Conservation (phyloP, 2,329 filamentous ascomycete species). For the Alternaria solani region DNA sequence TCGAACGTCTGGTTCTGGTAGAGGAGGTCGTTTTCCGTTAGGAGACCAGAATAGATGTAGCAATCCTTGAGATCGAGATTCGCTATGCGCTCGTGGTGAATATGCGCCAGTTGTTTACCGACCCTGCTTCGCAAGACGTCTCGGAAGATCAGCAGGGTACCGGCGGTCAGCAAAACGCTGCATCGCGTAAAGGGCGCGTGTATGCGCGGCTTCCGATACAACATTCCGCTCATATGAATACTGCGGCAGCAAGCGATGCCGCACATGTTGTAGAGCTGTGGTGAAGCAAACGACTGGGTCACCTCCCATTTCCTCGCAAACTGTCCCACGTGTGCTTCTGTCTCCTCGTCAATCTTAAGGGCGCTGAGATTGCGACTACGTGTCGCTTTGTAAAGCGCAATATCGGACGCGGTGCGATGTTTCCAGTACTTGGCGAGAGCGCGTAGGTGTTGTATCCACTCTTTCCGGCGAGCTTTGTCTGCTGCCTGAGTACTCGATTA, state of each 20-base stretch:
- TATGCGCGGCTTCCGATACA: conserved; percentile 70
- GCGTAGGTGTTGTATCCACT: conserved; percentile 68
- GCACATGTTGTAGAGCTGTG: conserved; percentile 73
- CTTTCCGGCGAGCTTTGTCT: conserved; percentile 63
- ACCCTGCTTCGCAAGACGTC: conserved; percentile 64
- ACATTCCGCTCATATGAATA: conserved; percentile 66
- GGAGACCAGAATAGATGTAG: conserved; percentile 70
- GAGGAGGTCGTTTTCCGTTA: conserved; percentile 69
- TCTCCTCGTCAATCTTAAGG: conserved; percentile 70
- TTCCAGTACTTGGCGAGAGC: conserved; percentile 70
- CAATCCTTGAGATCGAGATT: conserved; percentile 68
- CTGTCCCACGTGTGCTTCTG: conserved; percentile 70
- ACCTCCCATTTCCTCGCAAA: conserved; percentile 75
- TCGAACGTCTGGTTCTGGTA: conserved; percentile 72
- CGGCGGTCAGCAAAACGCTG: conserved; percentile 67
- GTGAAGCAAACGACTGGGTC: conserved; percentile 67
- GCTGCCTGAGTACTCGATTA: conserved; percentile 53
- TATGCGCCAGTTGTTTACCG: conserved; percentile 65
- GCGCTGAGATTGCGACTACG: conserved; percentile 66
- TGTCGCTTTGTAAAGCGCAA: conserved; percentile 64
- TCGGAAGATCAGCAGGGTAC: conserved; percentile 69
- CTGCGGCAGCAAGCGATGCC: conserved; percentile 69
- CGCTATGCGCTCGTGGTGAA: conserved; percentile 68
- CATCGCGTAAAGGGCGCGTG: conserved; percentile 69
- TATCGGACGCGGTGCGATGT: conserved; percentile 63